These are phyloP conservation scores for Sclerotinia minor DNA, from an alignment of 2,329 filamentous ascomycete species.

Conservation along the genomic window DNA sequence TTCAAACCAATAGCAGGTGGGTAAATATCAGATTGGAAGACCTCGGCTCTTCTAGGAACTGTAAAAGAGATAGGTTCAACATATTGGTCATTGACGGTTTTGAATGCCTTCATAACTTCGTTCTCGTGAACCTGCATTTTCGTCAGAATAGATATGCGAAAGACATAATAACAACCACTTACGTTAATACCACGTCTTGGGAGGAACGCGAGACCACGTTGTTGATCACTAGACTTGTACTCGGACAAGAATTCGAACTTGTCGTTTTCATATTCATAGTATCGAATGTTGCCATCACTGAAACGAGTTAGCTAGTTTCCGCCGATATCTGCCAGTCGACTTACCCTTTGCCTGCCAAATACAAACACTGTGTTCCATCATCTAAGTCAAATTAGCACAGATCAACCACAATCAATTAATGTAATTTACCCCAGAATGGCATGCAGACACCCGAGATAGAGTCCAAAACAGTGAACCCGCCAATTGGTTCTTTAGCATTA, in stretches of 20 bases:
- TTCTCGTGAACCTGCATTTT: constrained; percentile 77
- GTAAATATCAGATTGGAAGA: constrained; percentile 96
- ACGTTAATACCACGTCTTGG: constrained; percentile 93
- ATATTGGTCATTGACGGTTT: constrained; percentile 92
- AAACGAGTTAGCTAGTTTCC: constrained; percentile 25
- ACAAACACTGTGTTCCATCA: constrained; percentile 91
- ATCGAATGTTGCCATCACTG: constrained; percentile 97
- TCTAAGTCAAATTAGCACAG: constrained; percentile 49
- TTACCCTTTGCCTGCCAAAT: constrained; percentile 95
- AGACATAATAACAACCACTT: constrained; percentile 39
- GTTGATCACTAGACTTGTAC: constrained; percentile 94
- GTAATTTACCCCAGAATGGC: constrained; percentile 84
- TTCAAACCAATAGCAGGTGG: constrained; percentile 80
- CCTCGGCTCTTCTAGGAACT: constrained; percentile 87
- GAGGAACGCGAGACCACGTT: constrained; percentile 90
- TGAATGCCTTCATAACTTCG: constrained; percentile 92
- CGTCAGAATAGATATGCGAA: constrained; percentile 30
- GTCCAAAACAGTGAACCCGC: constrained; percentile 86
- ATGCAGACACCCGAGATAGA: constrained; percentile 98
- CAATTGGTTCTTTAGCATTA: constrained; percentile 75
- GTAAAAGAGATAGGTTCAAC: constrained; percentile 98
- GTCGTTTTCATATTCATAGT: constrained; percentile 98
- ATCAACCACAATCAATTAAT: constrained; percentile 31
- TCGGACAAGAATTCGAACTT: constrained; percentile 97
- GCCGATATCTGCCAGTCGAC: constrained; percentile 41